Base-by-base conservation (phyloP, 2,329 filamentous ascomycete genomes). In the Talaromyces sp. region DNA sequence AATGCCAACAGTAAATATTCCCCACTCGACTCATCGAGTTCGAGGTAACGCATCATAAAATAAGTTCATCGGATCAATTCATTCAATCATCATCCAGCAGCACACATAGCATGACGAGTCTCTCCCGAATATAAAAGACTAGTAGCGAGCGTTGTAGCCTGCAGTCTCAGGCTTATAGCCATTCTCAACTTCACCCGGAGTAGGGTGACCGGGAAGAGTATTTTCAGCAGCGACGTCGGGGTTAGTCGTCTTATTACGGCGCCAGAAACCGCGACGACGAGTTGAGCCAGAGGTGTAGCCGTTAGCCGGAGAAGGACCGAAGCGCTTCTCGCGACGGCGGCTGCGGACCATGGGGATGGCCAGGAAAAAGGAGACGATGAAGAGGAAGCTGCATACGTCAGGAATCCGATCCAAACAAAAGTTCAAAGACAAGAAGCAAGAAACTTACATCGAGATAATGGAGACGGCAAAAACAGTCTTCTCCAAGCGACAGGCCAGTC, bases 381-480 rank as follows among this genome's bases (percentile, higher is more conserved):
- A 95, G 76, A 93, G 87, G 78, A 90, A 75, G 56, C 87, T 90
- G 56, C 16, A 31, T n/a, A 11, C 52, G 14, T 21, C 16, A 64
- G 64, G n/a, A n/a, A n/a, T n/a, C n/a, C n/a, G n/a, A n/a, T n/a
- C n/a, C n/a, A n/a, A n/a, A n/a, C n/a, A n/a, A n/a, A n/a, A n/a
- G n/a, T n/a, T n/a, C n/a, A n/a, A n/a, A n/a, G n/a, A n/a, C n/a
- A n/a, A 64, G 8, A 37, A 18, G 16, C n/a, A 23, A 18, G 11
- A 14, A 35, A 80, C 82, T 79, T 81, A 92, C 87, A 90, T 86
- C 71, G 84, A 89, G 62, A 92, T 84, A 64, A 97, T 89, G 33
- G 92, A 80, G 16, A 95, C 87, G 3, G 90, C 89, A 67, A 97
- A 88, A 64, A 82, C 84, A 50, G 88, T 92, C 57, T 87, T 91